A percentile compares a stretch with the other conserved stretches of the same genome.
These are phyloP conservation scores for Kockiozyma suomiensis DNA, from an alignment of 805 yeast genomes.

Conservation along the genomic window DNA sequence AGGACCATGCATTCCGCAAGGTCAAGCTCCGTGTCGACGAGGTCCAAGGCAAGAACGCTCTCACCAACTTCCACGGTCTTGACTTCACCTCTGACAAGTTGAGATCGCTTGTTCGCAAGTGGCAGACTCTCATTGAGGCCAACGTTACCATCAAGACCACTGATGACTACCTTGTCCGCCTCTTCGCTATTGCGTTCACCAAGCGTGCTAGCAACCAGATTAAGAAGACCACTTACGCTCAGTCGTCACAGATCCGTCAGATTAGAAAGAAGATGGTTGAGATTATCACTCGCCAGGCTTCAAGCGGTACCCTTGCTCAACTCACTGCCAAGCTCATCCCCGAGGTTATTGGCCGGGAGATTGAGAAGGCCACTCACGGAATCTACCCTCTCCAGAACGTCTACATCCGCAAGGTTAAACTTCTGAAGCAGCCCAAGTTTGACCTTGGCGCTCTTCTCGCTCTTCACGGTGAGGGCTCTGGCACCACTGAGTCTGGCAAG, in stretches of 20 bases:
- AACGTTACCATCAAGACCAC: slow-evolving; percentile 97
- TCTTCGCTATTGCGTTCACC: slow-evolving; percentile 98
- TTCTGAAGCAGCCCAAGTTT: slow-evolving; percentile 98
- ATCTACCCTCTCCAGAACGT: slow-evolving; percentile 98
- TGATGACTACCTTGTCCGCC: slow-evolving; percentile 95
- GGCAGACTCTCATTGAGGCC: slow-evolving; percentile 98
- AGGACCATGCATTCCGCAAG: slow-evolving; percentile 98
- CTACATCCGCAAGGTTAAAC: slow-evolving; percentile 98
- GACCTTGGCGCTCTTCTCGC: slow-evolving; percentile 95
- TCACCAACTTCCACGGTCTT: slow-evolving; percentile 99
- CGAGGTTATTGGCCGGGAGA: slow-evolving; percentile 98
- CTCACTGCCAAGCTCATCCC: slow-evolving; percentile 96
- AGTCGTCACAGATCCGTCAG: slow-evolving; percentile 95
- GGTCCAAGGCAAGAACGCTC: slow-evolving; percentile 97
- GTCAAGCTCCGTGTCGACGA: slow-evolving; percentile 97
- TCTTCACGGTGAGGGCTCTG: slow-evolving; percentile 92
- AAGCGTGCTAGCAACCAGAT: slow-evolving; percentile 95
- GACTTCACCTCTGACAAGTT: slow-evolving; percentile 98
- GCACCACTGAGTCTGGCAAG: slow-evolving; percentile 96
- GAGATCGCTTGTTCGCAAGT: slow-evolving; percentile 96
- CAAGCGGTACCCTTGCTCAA: slow-evolving; percentile 93
- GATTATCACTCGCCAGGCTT: slow-evolving; percentile 94
- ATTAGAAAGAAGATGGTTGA: slow-evolving; percentile 96
- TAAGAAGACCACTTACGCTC: slow-evolving; percentile 97
- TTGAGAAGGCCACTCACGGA: slow-evolving; percentile 91